Conservation (phyloP, 129 eudicot species). For the carrot (Daucus carota) region DH1_v3.0 NC_030388.2:23723501-23724000, state of each 20-base stretch:
- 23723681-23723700: background rate
- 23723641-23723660: background rate
- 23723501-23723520: background rate
- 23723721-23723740: background rate
- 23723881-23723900: conserved; percentile 14
- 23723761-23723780: background rate
- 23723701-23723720: no score
- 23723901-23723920: conserved; percentile 12
- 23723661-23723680: background rate
- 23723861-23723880: background rate
- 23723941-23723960: conserved; percentile 45
- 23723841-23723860: background rate
- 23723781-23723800: no score
- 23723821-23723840: background rate
- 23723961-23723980: conserved; percentile 27
- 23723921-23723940: conserved; percentile 50
- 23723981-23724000: conserved; percentile 43
- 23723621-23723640: background rate
- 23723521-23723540: background rate
- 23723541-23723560: background rate
- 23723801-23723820: background rate
- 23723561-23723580: background rate
- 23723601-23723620: background rate
- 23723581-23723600: background rate
- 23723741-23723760: background rate